Conservation (phyloP, 176 grass and related monocot species). For the Lolium multiflorum region DNA sequence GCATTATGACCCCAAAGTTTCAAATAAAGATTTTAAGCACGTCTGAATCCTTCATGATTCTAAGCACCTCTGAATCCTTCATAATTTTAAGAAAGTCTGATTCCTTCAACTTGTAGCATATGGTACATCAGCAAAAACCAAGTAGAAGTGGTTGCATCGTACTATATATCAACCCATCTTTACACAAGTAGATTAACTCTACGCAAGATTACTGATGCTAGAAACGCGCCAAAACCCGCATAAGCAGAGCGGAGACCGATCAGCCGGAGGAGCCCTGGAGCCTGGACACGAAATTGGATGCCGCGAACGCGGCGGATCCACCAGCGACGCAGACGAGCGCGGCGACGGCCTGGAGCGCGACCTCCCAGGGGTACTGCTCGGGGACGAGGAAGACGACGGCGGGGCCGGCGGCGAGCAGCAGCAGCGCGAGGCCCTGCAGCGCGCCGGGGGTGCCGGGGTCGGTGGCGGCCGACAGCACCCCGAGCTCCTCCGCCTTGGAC, state of each 20-base stretch:
- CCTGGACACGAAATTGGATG: constrained; percentile 83
- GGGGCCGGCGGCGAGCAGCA: constrained; percentile 72
- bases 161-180: background rate
- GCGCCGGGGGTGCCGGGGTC: constrained; percentile 69
- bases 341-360: constrained; percentile 70
- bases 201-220: constrained; percentile 10
- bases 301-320: constrained; percentile 79
- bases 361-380: constrained; percentile 83
- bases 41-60: too few species aligned
- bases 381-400: constrained; percentile 76
- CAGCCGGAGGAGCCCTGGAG: constrained; percentile 72
- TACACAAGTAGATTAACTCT: constrained; percentile 22
- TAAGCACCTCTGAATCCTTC: too few species aligned
- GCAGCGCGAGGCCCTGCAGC: constrained; percentile 61
- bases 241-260: background rate
- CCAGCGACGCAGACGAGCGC: constrained; percentile 71
- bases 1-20: too few species aligned
- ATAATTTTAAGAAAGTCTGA: too few species aligned
- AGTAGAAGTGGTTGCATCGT: background rate
- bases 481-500: constrained; percentile 93
- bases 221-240: background rate
- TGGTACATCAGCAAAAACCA: too few species aligned
- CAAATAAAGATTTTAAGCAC: too few species aligned
- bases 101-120: too few species aligned
- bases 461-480: constrained; percentile 81